phyloP scores from a whole-genome alignment of 2,329 filamentous ascomycete species.

The Huntiella omanensis region DNA sequence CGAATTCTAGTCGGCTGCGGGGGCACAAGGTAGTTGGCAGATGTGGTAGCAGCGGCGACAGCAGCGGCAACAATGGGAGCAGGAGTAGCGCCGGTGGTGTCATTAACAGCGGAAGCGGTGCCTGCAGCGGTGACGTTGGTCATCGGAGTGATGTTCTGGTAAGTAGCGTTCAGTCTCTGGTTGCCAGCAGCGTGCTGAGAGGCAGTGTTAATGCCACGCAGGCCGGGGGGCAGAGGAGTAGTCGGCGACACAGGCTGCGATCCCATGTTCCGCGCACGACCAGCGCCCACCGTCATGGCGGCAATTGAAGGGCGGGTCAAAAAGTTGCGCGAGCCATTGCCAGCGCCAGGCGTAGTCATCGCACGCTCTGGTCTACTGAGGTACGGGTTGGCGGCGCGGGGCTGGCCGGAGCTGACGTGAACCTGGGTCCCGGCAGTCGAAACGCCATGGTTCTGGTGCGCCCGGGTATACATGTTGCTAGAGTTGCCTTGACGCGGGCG shows the following conservation, averaged over 20 bases:
- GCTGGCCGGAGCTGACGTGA: slow-evolving; percentile 8
- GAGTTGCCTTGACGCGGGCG: background rate
- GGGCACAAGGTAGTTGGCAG: slow-evolving; percentile 24
- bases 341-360: slow-evolving; percentile 9
- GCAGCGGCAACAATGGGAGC: slow-evolving; percentile 78
- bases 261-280: background rate
- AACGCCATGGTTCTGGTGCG: slow-evolving; percentile 8
- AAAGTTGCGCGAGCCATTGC: background rate
- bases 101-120: slow-evolving; percentile 36
- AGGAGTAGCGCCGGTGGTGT: slow-evolving; percentile 21
- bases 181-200: slow-evolving; percentile 20
- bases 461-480: slow-evolving; percentile 6
- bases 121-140: slow-evolving; percentile 77
- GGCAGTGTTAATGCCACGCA: slow-evolving; percentile 12
- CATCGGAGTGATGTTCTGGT: slow-evolving; percentile 24
- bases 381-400: slow-evolving; percentile 4
- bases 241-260: slow-evolving; percentile 10
- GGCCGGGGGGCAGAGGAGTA: slow-evolving; percentile 15
- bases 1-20: slow-evolving; percentile 34
- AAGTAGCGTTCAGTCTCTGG: slow-evolving; percentile 12
- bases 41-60: slow-evolving; percentile 44
- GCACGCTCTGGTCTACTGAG: slow-evolving; percentile 6
- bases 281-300: background rate
- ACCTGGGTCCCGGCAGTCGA: slow-evolving; percentile 7
- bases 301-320: slow-evolving; percentile 2